Evolutionary conservation across 2,329 filamentous ascomycete species (phyloP).

Genomic region (Aspergillus awamori): DNA sequence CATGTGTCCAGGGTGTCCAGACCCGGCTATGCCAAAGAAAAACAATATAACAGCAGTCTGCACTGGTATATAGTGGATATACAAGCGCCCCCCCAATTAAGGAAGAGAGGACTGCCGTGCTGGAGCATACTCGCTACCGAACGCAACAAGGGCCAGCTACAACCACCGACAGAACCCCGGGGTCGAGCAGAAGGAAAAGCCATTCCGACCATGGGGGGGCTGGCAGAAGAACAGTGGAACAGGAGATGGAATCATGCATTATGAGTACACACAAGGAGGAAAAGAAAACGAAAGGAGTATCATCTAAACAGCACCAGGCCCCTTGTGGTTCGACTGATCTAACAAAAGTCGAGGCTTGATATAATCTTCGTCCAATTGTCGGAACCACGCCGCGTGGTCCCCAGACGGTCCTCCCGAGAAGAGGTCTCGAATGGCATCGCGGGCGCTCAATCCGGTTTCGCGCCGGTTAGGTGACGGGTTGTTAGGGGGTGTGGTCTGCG

Average conservation of each 20-base stretch:
- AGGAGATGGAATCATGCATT: constrained; percentile 11
- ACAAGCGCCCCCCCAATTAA: background rate
- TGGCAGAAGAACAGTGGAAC: background rate
- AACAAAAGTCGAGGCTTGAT: constrained; percentile 90
- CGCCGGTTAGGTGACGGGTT: constrained; percentile 36
- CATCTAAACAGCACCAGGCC: constrained; percentile 42
- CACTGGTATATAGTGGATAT: constrained; percentile 5
- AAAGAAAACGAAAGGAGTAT: background rate
- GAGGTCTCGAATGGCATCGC: constrained; percentile 76
- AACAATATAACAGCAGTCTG: background rate
- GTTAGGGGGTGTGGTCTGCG: constrained; percentile 23
- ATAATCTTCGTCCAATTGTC: constrained; percentile 91
- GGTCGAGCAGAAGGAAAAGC: background rate
- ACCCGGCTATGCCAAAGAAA: constrained; percentile 11
- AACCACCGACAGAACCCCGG: background rate
- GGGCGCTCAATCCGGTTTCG: constrained; percentile 63
- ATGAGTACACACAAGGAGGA: constrained; percentile 15
- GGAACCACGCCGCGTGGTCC: constrained; percentile 87
- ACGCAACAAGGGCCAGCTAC: background rate
- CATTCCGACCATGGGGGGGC: background rate
- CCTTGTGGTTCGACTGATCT: constrained; percentile 62
- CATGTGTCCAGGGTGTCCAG: constrained; percentile 9
- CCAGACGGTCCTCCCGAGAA: constrained; percentile 72
- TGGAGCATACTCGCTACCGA: background rate
- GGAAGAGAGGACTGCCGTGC: background rate